These are phyloP conservation scores for Microthlaspi erraticum DNA, from an alignment of 345 rosid species.

Conservation along the genomic window DNA sequence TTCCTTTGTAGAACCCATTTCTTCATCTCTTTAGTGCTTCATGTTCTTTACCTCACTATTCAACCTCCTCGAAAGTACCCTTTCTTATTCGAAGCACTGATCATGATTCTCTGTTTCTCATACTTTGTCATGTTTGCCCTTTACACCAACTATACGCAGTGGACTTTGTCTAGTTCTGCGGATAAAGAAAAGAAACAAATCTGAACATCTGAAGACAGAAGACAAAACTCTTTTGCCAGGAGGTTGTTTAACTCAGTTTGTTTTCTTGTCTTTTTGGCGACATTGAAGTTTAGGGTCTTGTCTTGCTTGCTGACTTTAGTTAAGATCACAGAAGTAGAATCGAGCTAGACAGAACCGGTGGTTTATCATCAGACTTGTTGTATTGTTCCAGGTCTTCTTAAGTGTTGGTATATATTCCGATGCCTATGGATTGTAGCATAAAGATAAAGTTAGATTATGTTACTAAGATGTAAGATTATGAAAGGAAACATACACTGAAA, in stretches of 20 bases:
- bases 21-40: conserved; percentile 62
- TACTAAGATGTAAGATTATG: background rate
- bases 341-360: conserved; percentile 10
- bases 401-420: conserved; percentile 15
- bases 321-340: conserved; percentile 16
- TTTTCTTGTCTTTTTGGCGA: conserved; percentile 1
- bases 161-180: conserved; percentile 52
- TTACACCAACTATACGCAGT: conserved; percentile 62
- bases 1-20: conserved; percentile 44
- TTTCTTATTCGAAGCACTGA: conserved; percentile 72
- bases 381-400: background rate
- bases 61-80: conserved; percentile 67
- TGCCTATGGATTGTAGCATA: background rate
- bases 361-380: conserved; percentile 21
- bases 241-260: conserved; percentile 5
- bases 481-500: background rate
- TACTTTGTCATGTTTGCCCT: conserved; percentile 54
- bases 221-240: background rate
- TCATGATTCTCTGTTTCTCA: conserved; percentile 74
- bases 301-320: background rate
- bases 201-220: conserved; percentile 39
- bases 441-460: background rate
- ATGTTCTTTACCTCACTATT: conserved; percentile 60
- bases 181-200: conserved; percentile 54
- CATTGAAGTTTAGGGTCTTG: conserved; percentile 15